phyloP scores from a whole-genome alignment of 1,284 basidiomycete genomes.

The Coniferiporia weirii region DNA sequence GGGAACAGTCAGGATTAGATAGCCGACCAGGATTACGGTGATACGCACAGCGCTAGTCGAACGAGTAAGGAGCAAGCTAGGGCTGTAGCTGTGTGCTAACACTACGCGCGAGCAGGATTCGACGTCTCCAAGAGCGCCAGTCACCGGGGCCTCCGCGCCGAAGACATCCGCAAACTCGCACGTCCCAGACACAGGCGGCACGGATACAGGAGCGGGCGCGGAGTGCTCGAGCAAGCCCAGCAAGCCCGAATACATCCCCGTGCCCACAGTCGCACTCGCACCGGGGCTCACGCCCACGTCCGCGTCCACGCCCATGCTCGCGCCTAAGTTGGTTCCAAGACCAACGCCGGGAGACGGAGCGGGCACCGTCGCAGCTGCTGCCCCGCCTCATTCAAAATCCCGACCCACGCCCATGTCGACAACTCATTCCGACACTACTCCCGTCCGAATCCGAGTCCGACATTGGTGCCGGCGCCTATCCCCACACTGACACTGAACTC shows the following conservation, averaged over 20 bases:
- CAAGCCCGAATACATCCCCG: not conserved
- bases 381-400: not conserved
- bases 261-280: not conserved
- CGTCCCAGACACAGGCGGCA: not conserved
- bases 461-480: not conserved
- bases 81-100: not conserved
- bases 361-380: not conserved
- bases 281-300: not conserved
- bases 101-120: not conserved
- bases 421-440: not conserved
- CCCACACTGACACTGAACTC: conserved; percentile 2
- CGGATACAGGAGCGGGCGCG: not conserved
- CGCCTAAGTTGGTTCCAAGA: not conserved
- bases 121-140: not conserved
- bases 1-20: no score
- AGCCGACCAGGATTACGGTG: no score
- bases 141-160: not conserved
- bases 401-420: not conserved
- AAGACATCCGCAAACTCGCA: conserved; percentile 6
- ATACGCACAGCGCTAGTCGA: not conserved
- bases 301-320: not conserved
- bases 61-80: not conserved
- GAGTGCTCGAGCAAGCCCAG: not conserved
- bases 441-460: not conserved
- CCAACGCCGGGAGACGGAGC: not conserved